Base-by-base conservation (phyloP, 148 eudicot species). In the Spergularia bocconei region DNA sequence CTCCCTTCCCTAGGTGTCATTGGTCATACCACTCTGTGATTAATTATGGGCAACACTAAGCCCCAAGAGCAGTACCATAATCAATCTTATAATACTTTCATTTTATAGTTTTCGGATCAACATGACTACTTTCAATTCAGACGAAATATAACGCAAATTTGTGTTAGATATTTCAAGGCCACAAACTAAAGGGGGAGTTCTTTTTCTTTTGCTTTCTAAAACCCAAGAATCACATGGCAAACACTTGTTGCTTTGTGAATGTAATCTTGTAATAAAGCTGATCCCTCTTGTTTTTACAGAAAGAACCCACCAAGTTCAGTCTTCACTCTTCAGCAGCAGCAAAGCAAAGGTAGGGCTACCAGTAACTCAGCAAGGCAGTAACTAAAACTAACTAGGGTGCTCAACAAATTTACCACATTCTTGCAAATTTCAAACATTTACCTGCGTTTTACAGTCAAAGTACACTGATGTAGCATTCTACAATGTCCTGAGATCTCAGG, bases 181-280 rank as follows among this genome's bases (percentile, higher is more conserved):
- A 29, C 0, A 44, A 47, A 47, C 33, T n/a, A 79, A 80, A 63
- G 19, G 82, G 75, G 79, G 78, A 75, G 61, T 58, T 67, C 56
- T 53, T 72, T 65, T 50, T 67, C 68, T 53, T 39, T 15, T 12
- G 41, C 13, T 67, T 66, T 39, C 8, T 20, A 78, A 69, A 60
- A 51, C 69, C 61, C 36, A 29, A 80, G 62, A 56, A 64, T 76
- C 79, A 75, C 79, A 80, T 80, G 83, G 79, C 29, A 71, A 75
- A 71, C n/a, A 64, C 33, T 80, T 67, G 79, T 63, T 75, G 62
- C 48, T 76, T 70, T 71, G 29, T 80, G 76, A 58, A 64, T 80
- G 83, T 70, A 80, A 2, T 64, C 29, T 80, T 70, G 83, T 67
- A 77, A 67, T 71, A 80, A 80, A 80, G 79, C 76, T 80, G 76